Base-by-base conservation (phyloP, 768 basidiomycete genomes). In the Cubamyces sp. region DNA sequence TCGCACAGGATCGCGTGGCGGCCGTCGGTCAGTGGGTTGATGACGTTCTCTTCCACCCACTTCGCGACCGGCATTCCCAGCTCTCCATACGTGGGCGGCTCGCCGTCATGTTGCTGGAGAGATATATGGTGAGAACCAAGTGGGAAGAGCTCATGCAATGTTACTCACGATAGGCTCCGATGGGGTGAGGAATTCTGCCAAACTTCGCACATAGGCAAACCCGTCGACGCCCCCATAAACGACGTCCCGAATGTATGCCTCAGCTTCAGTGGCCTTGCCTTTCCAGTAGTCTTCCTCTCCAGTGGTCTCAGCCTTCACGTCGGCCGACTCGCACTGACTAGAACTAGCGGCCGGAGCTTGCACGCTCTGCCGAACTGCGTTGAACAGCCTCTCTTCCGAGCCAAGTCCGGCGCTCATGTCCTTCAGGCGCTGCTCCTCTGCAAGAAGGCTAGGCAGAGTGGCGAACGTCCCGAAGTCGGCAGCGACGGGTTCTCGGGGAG, bases 201-300 rank as follows among this genome's bases (percentile, higher is more conserved):
- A 68, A 70, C 91, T 92, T 62, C 87, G 79, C 54, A 87, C 81
- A 71, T 92, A 92, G 5, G 91, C 91, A 26, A 86, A 74, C 1
- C 91, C 91, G 58, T 91, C 89, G 0, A 85, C 79, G 48, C 91
- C 90, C 0, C 91, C 91, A 69, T 92, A 92, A 0, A 92, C 90
- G n/a, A 91, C 70, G 69, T 91, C 88, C 19, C 82, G 75, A 18
- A 92, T 48, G 67, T 87, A 90, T n/a, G 79, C 80, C 73, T 90
- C 87, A 1, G 82, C 88, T 23, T 81, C 79, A n/a, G 72, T 71
- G 14, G 82, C 84, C 51, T 76, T 76, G 14, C 76, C 70, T 23
- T 75, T 80, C 82, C 84, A 90, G 63, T 85, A 86, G 6, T 71
- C 75, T 3, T 70, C 54, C 5, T 53, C 34, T 34, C 34, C 41